phyloP scores from a whole-genome alignment of 441 rosid species.

The Gossypium davidsonii region DNA sequence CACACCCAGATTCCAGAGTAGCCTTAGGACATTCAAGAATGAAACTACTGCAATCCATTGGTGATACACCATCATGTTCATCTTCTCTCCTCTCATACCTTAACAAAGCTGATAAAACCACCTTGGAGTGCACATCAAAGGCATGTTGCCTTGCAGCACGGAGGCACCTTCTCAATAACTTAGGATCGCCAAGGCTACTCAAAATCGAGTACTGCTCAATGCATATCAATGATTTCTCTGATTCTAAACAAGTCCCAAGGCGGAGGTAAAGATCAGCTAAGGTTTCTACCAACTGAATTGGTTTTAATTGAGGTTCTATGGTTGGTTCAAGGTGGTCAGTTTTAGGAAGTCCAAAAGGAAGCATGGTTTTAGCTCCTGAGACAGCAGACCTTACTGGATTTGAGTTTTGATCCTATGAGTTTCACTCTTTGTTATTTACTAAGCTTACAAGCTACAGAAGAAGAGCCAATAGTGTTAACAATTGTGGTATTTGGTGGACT shows the following conservation, averaged over 20 bases:
- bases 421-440: conserved; percentile 15
- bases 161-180: conserved; percentile 48
- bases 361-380: conserved; percentile 36
- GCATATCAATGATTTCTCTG: conserved; percentile 33
- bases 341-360: conserved; percentile 47
- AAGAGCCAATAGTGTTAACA: conserved; percentile 17
- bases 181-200: conserved; percentile 44
- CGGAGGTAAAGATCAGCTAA: conserved; percentile 43
- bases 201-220: conserved; percentile 41
- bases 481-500: conserved; percentile 34
- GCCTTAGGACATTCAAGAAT: conserved; percentile 55
- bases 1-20: conserved; percentile 38
- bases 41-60: conserved; percentile 55
- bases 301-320: conserved; percentile 46
- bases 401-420: conserved; percentile 31
- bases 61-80: conserved; percentile 43
- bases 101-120: conserved; percentile 58
- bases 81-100: conserved; percentile 57
- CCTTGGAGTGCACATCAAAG: conserved; percentile 49
- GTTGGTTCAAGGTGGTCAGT: conserved; percentile 49
- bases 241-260: conserved; percentile 31
- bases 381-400: conserved; percentile 32
- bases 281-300: conserved; percentile 42
- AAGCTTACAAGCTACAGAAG: conserved; percentile 24
- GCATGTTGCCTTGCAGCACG: conserved; percentile 50